These are phyloP conservation scores for Ganoderma sp. DNA, from an alignment of 1,284 basidiomycete genomes.

Conservation along the genomic window DNA sequence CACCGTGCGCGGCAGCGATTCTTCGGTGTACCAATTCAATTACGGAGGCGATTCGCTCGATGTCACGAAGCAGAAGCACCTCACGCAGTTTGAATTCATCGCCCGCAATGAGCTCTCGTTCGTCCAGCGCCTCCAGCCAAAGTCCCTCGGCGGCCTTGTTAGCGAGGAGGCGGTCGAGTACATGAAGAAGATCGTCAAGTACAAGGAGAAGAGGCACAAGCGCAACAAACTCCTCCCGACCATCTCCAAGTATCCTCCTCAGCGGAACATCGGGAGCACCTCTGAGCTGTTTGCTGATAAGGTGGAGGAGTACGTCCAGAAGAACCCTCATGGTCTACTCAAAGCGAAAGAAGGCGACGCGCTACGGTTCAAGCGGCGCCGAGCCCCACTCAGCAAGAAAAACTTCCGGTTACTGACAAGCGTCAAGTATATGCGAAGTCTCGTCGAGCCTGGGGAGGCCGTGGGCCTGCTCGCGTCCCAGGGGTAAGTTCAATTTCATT, in stretches of 20 bases:
- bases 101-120: conserved; percentile 88
- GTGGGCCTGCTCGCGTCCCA: conserved; percentile 98
- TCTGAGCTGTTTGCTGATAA: conserved; percentile 92
- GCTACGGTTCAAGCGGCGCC: conserved; percentile 51
- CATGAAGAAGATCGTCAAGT: conserved; percentile 93
- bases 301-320: conserved; percentile 81
- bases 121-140: conserved; percentile 76
- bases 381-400: conserved; percentile 56
- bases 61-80: conserved; percentile 93
- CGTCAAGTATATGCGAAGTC: conserved; percentile 89
- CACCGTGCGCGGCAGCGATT: conserved; percentile 95
- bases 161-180: conserved; percentile 73
- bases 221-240: conserved; percentile 71
- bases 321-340: conserved; percentile 81
- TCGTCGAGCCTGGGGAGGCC: conserved; percentile 97
- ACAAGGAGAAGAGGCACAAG: conserved; percentile 57
- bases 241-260: conserved; percentile 82
- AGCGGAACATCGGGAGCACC: conserved; percentile 85
- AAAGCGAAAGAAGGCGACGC: conserved; percentile 58
- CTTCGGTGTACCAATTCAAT: conserved; percentile 93
- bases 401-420: conserved; percentile 86
- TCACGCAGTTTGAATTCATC: conserved; percentile 93
- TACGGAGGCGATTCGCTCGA: conserved; percentile 98
- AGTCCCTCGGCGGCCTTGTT: conserved; percentile 62
- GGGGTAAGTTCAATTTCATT: conserved; percentile 62